Evolutionary conservation across 306 rosid genomes (phyloP), one percentile per base, ranked within the genome.

Genomic region (Castanopsis chinensis): DNA sequence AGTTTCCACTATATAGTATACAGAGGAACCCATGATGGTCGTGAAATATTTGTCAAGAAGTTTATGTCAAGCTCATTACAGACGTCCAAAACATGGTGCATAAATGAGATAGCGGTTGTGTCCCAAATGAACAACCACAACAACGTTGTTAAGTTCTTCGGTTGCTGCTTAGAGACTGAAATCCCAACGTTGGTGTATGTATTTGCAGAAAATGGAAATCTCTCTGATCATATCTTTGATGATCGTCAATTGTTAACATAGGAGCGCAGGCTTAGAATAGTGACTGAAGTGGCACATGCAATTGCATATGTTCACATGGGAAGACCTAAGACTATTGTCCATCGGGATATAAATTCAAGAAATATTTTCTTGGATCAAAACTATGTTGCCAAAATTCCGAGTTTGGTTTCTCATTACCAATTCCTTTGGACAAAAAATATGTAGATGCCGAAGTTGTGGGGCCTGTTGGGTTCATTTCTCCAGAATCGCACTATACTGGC

Each of bases 61-160:
- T 21, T 60, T 21, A 12, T 25, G 35, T 30, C 32, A 60, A 25
- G 17, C 32, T 21, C 32, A 12, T 21, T 12, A 23, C 32, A 2
- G 13, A 60, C 15, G 25, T 13, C 10, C 25, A 60, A 25, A 60
- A 21, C 32, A 21, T 21, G 18, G 32, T 21, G 32, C 19, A 5
- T 76, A 51, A 75, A 70, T 70, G 77, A 81, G 61, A 33, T 21
- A 3, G 72, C 59, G 3, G n/a, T 81, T 5, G 72, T 76, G 1
- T 76, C 84, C 3, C 30, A 51, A 12, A 81, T 69, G 73, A 81
- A 80, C 73, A 60, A 60, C 49, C 84, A 76, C 68, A 81, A 81
- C 5, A 76, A 76, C 15, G 72, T 76, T 12, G 17, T 81, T 76
- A 76, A 75, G 80, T 76, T 75, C 7, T 58, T 59, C 1, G 77